Conservation (phyloP, 768 basidiomycete species). For the Podaxis sp. region DNA sequence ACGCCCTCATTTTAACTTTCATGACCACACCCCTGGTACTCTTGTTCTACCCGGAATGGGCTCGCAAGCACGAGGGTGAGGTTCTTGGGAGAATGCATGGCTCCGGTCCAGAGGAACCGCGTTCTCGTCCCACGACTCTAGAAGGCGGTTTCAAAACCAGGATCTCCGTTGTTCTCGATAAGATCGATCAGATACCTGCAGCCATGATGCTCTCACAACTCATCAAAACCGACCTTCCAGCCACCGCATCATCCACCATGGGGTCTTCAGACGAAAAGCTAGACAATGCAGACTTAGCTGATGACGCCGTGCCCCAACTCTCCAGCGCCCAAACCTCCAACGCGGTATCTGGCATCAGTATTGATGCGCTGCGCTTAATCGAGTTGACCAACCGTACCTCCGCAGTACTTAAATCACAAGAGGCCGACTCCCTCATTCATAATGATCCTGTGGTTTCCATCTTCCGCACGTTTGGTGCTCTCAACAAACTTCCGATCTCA, state of each 20-base stretch:
- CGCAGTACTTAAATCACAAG: slow-evolving; percentile 79
- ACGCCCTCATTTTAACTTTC: slow-evolving; percentile 75
- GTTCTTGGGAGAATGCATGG: neutral
- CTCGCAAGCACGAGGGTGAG: slow-evolving; percentile 36
- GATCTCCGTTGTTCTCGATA: slow-evolving; percentile 78
- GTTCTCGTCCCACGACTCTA: slow-evolving; percentile 17
- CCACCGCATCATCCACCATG: neutral
- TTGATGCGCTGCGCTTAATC: slow-evolving; percentile 85
- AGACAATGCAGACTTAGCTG: neutral
- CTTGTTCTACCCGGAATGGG: slow-evolving; percentile 68
- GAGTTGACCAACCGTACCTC: slow-evolving; percentile 89
- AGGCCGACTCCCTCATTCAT: slow-evolving; percentile 65
- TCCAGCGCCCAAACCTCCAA: neutral
- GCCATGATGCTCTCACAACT: slow-evolving; percentile 83
- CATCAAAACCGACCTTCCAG: slow-evolving; percentile 40
- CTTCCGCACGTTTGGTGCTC: slow-evolving; percentile 74
- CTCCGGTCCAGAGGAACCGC: slow-evolving; percentile 4
- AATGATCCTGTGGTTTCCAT: slow-evolving; percentile 73
- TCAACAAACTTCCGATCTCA: slow-evolving; percentile 66
- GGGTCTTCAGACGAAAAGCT: slow-evolving; percentile 31
- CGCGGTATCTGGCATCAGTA: slow-evolving; percentile 31
- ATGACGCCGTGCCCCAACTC: slow-evolving; percentile 5
- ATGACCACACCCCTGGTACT: slow-evolving; percentile 84
- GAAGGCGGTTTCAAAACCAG: slow-evolving; percentile 50
- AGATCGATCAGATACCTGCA: slow-evolving; percentile 76